Evolutionary conservation across 257 asterid species (phyloP), one percentile per base, ranked within the genome.

Genomic region (Nicotiana noctiflora): DNA sequence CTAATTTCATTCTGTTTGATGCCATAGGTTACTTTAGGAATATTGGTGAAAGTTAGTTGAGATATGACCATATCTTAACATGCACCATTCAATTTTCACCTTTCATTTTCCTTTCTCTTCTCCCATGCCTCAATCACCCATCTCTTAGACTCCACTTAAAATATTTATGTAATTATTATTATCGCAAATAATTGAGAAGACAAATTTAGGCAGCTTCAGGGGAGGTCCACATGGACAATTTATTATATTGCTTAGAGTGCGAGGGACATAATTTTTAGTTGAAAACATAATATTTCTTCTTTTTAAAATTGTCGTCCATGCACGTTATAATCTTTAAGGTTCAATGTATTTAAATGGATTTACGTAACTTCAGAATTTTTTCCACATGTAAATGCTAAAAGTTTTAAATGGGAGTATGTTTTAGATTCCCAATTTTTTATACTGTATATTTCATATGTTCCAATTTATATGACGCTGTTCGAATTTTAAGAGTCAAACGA

Each of bases 1-100:
- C 6, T 21, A 72, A 6, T 72, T 3, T 5, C 59, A 72, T 21
- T 46, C 21, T 72, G 60, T 70, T 23, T 72, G 60, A 72, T 23
- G 76, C 77, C 77, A 68, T 44, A 19, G 34, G 15, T 55, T 6
- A 55, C 61, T 17, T 17, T 55, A 3, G 61, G 14, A 23, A 23
- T 46, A 21, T 72, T 46, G 78, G 60, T 72, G 78, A 46, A 72
- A 46, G 78, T 72, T 46, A 21, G 77, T 46, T 72, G 15, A 49
- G 44, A 46, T 72, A 72, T 72, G 78, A 46, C 21, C 14, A 72
- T 46, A 72, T 23, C 14, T 59, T 23, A 72, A 44, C 4, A 70
- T 44, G 77, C 57, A 21, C 12, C 1, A 46, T 49, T 7, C 78
- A 72, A 14, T 49, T 46, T 46, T 23, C 44, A 49, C 60, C 40